phyloP scores from a whole-genome alignment of 2,329 filamentous ascomycete genomes.

The Alternaria arborescens region DNA sequence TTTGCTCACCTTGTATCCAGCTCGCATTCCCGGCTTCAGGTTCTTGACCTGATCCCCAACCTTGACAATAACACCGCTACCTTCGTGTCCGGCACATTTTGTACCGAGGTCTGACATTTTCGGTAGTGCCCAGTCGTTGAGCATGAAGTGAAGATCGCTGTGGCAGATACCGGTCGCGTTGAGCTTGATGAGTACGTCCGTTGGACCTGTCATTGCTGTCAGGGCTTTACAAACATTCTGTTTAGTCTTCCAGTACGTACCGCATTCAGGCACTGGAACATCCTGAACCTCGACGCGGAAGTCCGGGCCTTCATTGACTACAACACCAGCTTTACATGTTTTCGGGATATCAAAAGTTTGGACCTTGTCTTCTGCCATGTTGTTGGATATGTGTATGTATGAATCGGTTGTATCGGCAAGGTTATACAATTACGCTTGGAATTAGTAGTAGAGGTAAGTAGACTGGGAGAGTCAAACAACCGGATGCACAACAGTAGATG shows the following conservation, averaged over 20 bases:
- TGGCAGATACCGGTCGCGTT: slow-evolving; percentile 68
- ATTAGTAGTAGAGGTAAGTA: background rate
- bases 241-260: slow-evolving; percentile 35
- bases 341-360: slow-evolving; percentile 56
- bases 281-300: slow-evolving; percentile 59
- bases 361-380: slow-evolving; percentile 38
- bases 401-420: background rate
- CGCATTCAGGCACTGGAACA: slow-evolving; percentile 58
- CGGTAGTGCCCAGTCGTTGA: slow-evolving; percentile 59
- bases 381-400: slow-evolving; percentile 3
- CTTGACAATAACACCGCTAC: slow-evolving; percentile 66
- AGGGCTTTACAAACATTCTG: background rate
- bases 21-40: slow-evolving; percentile 53
- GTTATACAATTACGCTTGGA: background rate
- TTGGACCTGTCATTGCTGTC: slow-evolving; percentile 51
- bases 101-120: slow-evolving; percentile 53
- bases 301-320: slow-evolving; percentile 61
- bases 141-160: slow-evolving; percentile 66
- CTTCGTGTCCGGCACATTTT: slow-evolving; percentile 63
- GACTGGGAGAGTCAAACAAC: background rate
- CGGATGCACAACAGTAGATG: background rate
- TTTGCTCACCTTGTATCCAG: slow-evolving; percentile 45
- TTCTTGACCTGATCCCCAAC: slow-evolving; percentile 62
- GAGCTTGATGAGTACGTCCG: slow-evolving; percentile 65
- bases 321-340: slow-evolving; percentile 62